Conservation (phyloP, 345 rosid species). For the Salix caprea region DNA sequence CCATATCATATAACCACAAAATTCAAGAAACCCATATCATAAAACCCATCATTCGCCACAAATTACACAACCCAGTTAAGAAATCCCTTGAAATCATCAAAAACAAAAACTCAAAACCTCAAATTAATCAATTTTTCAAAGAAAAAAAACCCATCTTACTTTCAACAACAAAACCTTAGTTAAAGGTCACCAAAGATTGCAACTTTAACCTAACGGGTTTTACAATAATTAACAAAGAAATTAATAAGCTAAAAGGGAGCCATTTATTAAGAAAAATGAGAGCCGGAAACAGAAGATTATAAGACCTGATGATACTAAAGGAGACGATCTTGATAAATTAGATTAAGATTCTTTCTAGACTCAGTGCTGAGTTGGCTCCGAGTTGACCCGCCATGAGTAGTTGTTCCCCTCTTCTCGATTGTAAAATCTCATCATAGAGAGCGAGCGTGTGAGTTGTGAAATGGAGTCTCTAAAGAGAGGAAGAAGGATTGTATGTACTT, state of each 20-base stretch:
- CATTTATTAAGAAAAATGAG: background rate
- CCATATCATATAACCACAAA: background rate
- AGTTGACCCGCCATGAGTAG: conserved; percentile 27
- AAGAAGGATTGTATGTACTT: background rate
- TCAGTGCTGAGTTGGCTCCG: conserved; percentile 18
- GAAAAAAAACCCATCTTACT: background rate
- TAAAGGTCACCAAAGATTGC: background rate
- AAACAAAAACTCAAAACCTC: conserved; percentile 1
- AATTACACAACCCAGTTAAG: background rate
- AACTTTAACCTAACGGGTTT: background rate
- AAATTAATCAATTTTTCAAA: no score
- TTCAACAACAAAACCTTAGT: background rate
- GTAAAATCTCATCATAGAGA: conserved; percentile 10
- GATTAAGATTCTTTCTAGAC: conserved; percentile 9
- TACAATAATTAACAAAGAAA: background rate
- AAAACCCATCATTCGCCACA: background rate
- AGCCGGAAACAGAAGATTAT: background rate
- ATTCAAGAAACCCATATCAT: background rate
- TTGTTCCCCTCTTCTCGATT: conserved; percentile 1
- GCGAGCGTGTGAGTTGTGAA: background rate
- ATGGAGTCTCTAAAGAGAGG: background rate
- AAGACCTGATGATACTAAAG: conserved; percentile 15
- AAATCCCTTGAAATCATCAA: background rate
- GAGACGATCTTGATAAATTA: conserved; percentile 5
- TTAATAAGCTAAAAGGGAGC: background rate